A percentile compares a stretch with the other conserved stretches of the same genome.
Evolutionary conservation across 2,329 filamentous ascomycete species (phyloP).

Genomic region (Aspergillus flavus): DNA sequence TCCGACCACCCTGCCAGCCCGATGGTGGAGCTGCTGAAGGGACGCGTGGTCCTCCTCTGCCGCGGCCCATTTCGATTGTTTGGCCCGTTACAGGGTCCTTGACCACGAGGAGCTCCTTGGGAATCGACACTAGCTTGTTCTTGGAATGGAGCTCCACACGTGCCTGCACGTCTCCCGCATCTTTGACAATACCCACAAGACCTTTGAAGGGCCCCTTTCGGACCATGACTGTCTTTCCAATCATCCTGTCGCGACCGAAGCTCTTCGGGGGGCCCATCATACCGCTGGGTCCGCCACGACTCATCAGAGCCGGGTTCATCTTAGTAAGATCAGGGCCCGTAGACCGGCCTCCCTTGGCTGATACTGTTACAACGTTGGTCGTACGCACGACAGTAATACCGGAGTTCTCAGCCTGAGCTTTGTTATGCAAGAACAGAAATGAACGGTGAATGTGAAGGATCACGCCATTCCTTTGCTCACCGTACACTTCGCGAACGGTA

Average conservation of each 20-base stretch:
- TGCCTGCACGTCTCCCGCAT: slow-evolving; percentile 82
- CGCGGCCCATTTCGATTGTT: slow-evolving; percentile 70
- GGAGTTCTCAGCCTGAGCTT: slow-evolving; percentile 80
- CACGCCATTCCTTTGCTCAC: slow-evolving; percentile 81
- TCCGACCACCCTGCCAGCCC: slow-evolving; percentile 69
- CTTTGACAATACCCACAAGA: slow-evolving; percentile 90
- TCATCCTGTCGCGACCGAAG: slow-evolving; percentile 76
- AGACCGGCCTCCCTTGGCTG: slow-evolving; percentile 88
- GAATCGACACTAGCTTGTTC: slow-evolving; percentile 84
- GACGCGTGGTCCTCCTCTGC: slow-evolving; percentile 47
- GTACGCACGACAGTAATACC: slow-evolving; percentile 87
- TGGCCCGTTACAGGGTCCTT: slow-evolving; percentile 79
- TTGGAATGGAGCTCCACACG: slow-evolving; percentile 94
- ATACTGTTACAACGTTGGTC: slow-evolving; percentile 82
- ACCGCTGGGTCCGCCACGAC: slow-evolving; percentile 58
- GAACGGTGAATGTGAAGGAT: slow-evolving; percentile 93
- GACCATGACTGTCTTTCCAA: slow-evolving; percentile 90
- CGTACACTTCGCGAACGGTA: slow-evolving; percentile 85
- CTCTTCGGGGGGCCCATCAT: slow-evolving; percentile 69
- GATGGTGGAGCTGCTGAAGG: slow-evolving; percentile 49
- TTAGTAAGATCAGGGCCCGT: slow-evolving; percentile 76
- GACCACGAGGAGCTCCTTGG: slow-evolving; percentile 78
- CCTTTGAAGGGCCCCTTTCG: slow-evolving; percentile 89
- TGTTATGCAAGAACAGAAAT: slow-evolving; percentile 87
- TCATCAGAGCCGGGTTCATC: slow-evolving; percentile 89